Evolutionary conservation across 208 protist species (phyloP).

Genomic region (Wallacemonas sp.): DNA sequence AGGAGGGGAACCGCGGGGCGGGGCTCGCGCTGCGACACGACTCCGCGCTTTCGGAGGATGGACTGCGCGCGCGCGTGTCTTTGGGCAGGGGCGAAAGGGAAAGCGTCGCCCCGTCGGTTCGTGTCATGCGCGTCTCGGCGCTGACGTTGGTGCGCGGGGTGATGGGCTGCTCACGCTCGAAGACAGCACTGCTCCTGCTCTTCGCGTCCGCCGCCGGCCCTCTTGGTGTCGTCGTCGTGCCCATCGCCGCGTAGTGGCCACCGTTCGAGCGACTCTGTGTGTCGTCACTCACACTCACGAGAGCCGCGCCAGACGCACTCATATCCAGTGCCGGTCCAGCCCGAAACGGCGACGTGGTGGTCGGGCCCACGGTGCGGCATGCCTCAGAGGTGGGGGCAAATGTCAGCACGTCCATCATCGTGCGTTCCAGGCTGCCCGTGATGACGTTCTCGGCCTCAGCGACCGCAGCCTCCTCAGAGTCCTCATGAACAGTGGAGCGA

Average conservation of each 20-base stretch:
- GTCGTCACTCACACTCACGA: neutral
- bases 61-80: neutral
- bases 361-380: conserved; percentile 2
- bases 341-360: neutral
- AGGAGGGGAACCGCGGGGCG: conserved; percentile 78
- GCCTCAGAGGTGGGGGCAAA: conserved; percentile 28
- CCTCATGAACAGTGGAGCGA: conserved; percentile 4
- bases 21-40: conserved; percentile 50
- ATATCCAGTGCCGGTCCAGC: neutral
- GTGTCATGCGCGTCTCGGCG: conserved; percentile 2
- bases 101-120: conserved; percentile 3
- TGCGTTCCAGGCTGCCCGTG: neutral
- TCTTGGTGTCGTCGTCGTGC: neutral
- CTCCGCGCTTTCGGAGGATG: neutral
- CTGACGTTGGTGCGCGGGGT: conserved; percentile 9
- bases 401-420: conserved; percentile 13
- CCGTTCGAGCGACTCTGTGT: neutral
- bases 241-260: neutral
- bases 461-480: conserved; percentile 2
- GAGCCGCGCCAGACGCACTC: neutral
- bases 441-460: conserved; percentile 2
- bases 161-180: conserved; percentile 12
- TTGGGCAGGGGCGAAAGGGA: conserved; percentile 15
- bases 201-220: neutral
- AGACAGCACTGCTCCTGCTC: conserved; percentile 8